Evolutionary conservation across 495 filamentous ascomycete genomes (phyloP).

Genomic region (Staphylotrichum longicolle): DNA sequence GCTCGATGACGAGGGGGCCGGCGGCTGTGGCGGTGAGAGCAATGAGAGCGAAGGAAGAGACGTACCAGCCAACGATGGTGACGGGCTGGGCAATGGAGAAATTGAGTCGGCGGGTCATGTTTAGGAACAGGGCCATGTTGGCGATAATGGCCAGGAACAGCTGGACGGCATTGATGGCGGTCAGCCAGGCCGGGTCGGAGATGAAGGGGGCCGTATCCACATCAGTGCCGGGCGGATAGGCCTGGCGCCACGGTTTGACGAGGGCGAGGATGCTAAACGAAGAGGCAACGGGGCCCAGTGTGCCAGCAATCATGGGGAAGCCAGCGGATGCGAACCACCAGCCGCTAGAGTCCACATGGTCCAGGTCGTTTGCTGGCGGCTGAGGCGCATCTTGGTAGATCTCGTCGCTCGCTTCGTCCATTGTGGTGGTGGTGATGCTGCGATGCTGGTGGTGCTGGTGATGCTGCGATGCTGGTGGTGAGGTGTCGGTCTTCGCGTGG

Average conservation of each 20-base stretch:
- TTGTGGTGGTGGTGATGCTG: slow-evolving; percentile 8
- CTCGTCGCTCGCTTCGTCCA: slow-evolving; percentile 36
- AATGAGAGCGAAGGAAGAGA: slow-evolving; percentile 65
- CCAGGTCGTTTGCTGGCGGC: slow-evolving; percentile 31
- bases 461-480: too few species aligned
- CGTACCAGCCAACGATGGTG: slow-evolving; percentile 57
- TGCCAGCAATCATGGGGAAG: slow-evolving; percentile 78
- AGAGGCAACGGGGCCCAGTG: slow-evolving; percentile 77
- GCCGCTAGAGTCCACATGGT: slow-evolving; percentile 58
- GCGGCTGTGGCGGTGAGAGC: slow-evolving; percentile 56
- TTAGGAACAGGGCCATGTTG: slow-evolving; percentile 74
- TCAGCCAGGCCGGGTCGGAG: slow-evolving; percentile 69
- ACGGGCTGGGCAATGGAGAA: slow-evolving; percentile 79
- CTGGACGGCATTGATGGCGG: slow-evolving; percentile 70
- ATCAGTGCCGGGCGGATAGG: slow-evolving; percentile 50
- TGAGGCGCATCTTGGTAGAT: slow-evolving; percentile 28
- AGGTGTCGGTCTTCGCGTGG: too few species aligned
- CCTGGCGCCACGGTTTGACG: slow-evolving; percentile 68
- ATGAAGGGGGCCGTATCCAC: slow-evolving; percentile 52
- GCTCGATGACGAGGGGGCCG: slow-evolving; percentile 46
- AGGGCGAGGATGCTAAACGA: slow-evolving; percentile 80
- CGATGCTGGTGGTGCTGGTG: too few species aligned
- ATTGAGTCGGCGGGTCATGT: slow-evolving; percentile 76
- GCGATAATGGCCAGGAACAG: slow-evolving; percentile 66
- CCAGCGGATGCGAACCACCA: slow-evolving; percentile 89